These are phyloP conservation scores for Suhomyces ambrosiae DNA, from an alignment of 1,139 yeast species.

Conservation along the genomic window DNA sequence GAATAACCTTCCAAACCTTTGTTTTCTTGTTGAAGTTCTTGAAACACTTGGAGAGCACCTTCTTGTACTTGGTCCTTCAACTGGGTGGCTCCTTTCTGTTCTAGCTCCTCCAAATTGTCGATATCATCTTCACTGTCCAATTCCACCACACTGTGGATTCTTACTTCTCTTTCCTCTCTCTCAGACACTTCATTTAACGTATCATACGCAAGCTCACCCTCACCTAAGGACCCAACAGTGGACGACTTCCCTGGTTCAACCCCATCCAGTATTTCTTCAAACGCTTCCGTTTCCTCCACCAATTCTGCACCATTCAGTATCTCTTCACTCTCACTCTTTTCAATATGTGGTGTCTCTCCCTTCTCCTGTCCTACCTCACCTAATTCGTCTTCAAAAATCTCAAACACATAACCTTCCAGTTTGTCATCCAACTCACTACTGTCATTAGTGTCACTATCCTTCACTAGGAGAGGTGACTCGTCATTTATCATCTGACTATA, in stretches of 20 bases:
- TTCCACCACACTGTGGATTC: not conserved
- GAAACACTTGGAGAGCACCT: no score
- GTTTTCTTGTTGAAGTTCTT: not conserved
- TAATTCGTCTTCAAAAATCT: slow-evolving; percentile 10
- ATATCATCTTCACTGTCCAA: slow-evolving; percentile 21
- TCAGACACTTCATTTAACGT: not conserved
- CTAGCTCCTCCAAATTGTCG: slow-evolving; percentile 18
- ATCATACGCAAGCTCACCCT: no score
- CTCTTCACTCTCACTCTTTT: no score
- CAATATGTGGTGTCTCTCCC: slow-evolving; percentile 9
- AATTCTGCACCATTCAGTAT: not conserved
- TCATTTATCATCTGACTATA: slow-evolving; percentile 1
- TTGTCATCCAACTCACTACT: not conserved
- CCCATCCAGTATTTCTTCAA: no score
- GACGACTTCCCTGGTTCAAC: no score
- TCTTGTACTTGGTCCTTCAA: no score
- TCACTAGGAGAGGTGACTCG: not conserved
- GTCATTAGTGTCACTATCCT: slow-evolving; percentile 1
- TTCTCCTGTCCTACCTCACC: slow-evolving; percentile 12
- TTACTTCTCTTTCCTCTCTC: not conserved
- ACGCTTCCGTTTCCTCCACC: no score
- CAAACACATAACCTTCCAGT: slow-evolving; percentile 4
- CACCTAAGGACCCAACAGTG: no score
- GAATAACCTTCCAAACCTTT: not conserved
- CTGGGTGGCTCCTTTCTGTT: not conserved